These are phyloP conservation scores for Aspergillus campestris DNA, from an alignment of 495 filamentous ascomycete genomes.

Conservation along the genomic window DNA sequence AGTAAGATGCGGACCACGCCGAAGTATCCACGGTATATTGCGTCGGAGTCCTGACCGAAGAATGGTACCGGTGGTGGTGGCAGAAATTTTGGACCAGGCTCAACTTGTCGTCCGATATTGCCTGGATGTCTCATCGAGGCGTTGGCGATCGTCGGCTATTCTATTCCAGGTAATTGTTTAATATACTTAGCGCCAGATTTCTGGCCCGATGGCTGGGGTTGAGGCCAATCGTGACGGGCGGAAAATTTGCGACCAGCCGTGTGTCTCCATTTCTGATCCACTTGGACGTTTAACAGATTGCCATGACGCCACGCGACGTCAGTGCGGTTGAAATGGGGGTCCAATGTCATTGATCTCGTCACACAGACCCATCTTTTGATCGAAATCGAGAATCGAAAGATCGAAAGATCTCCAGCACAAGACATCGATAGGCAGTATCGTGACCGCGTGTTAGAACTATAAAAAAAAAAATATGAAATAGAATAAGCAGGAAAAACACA, in stretches of 20 bases:
- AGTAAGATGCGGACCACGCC: too few species aligned
- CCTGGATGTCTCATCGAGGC: not conserved
- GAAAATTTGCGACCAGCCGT: not conserved
- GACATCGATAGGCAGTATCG: too few species aligned
- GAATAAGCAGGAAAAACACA: too few species aligned
- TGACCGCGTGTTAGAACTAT: too few species aligned
- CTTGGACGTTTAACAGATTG: not conserved
- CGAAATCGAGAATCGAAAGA: too few species aligned
- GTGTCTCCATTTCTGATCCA: constrained; percentile 4
- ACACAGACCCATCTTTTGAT: too few species aligned
- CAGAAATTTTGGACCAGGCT: not conserved
- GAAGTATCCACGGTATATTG: too few species aligned
- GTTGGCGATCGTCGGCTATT: constrained; percentile 1
- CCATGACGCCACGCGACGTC: constrained; percentile 16
- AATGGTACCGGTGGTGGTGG: too few species aligned
- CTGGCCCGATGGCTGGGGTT: not conserved
- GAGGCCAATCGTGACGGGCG: not conserved
- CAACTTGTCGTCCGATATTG: not conserved
- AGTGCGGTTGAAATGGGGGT: not conserved
- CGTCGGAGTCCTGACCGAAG: too few species aligned
- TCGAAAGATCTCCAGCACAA: too few species aligned
- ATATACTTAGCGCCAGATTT: constrained; percentile 6
- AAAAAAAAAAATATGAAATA: too few species aligned
- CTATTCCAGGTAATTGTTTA: not conserved
- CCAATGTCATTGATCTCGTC: too few species aligned